Conservation (phyloP, 176 grass and related monocot species). For the Oryza brachyantha region DNA sequence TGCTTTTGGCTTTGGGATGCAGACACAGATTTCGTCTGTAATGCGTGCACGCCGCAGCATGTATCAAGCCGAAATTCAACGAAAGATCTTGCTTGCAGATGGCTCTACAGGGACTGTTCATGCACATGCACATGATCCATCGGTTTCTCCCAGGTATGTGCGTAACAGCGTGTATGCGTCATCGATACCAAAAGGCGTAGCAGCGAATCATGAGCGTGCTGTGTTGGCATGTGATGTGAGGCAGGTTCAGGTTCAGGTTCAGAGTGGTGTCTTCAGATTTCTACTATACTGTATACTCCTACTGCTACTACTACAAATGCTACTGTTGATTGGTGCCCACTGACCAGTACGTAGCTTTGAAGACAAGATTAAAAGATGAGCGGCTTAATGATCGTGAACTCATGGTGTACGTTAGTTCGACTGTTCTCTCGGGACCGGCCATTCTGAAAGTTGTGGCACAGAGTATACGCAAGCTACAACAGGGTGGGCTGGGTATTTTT, state of each 20-base stretch:
- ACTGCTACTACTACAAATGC: no score
- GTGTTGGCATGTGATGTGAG: not conserved
- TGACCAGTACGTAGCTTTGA: constrained; percentile 36
- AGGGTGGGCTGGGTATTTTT: not conserved
- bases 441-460: constrained; percentile 3
- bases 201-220: not conserved
- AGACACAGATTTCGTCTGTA: not conserved
- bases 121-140: not conserved
- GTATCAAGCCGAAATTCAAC: not conserved
- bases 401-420: not conserved
- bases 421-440: not conserved
- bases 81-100: not conserved
- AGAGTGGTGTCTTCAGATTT: not conserved
- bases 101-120: not conserved
- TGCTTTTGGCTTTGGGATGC: not conserved
- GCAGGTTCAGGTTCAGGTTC: not conserved
- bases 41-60: constrained; percentile 33
- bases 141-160: not conserved
- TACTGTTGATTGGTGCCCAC: not conserved
- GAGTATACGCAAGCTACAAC: not conserved
- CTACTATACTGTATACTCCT: not conserved
- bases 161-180: not conserved
- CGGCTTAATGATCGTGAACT: constrained; percentile 12
- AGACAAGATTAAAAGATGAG: constrained; percentile 37
- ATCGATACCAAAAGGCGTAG: not conserved